Evolutionary conservation across 768 basidiomycete species (phyloP).

Genomic region (Russula brevipes): DNA sequence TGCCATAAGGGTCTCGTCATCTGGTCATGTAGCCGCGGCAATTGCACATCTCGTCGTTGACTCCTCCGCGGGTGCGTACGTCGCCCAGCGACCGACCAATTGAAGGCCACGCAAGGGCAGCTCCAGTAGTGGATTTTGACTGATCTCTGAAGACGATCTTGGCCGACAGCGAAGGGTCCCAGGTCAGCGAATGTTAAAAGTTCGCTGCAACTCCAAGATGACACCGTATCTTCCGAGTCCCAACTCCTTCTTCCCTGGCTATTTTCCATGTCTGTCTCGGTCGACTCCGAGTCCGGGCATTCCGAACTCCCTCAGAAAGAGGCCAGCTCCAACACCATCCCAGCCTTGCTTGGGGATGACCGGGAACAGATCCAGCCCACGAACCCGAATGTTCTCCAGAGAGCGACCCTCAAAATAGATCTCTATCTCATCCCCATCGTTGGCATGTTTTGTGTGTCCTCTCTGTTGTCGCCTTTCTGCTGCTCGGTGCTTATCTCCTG

Average conservation of each 20-base stretch:
- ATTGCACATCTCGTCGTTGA: too few relatives aligned
- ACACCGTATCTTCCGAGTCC: not conserved
- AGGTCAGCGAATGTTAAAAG: too few relatives aligned
- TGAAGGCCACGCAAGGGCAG: too few relatives aligned
- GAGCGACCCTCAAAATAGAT: slow-evolving; percentile 19
- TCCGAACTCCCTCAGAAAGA: slow-evolving; percentile 2
- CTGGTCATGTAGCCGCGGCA: too few relatives aligned
- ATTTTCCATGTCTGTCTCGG: not conserved
- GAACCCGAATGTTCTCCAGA: slow-evolving; percentile 2
- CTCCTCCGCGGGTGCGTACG: too few relatives aligned
- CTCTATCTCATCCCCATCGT: slow-evolving; percentile 19
- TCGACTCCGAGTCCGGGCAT: not conserved
- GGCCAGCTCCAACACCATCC: not conserved
- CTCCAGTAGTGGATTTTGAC: too few relatives aligned
- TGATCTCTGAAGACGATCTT: too few relatives aligned
- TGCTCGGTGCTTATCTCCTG: not conserved
- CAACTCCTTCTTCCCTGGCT: not conserved
- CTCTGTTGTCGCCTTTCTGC: not conserved
- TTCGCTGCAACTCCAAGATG: not conserved
- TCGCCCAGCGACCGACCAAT: too few relatives aligned
- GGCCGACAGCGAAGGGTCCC: too few relatives aligned
- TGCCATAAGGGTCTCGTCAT: too few relatives aligned
- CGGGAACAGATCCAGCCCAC: slow-evolving; percentile 10
- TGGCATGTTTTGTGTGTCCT: slow-evolving; percentile 22
- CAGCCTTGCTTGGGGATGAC: not conserved